Conservation (phyloP, 768 basidiomycete genomes). For the Leccinum disarticulatum region DNA sequence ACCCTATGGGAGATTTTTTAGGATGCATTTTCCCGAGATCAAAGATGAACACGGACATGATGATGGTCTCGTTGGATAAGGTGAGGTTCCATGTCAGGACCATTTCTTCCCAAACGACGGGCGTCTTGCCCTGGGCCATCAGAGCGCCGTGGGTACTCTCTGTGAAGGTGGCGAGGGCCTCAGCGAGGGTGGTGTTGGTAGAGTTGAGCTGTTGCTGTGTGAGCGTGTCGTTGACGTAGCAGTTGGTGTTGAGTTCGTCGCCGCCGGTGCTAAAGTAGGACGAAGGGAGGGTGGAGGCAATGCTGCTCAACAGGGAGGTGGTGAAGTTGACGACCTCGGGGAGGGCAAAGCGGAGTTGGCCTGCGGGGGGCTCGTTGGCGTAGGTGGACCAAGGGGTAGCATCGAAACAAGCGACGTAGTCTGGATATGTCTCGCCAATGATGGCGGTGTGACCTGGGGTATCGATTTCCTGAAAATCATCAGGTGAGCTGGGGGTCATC, state of each 20-base stretch:
- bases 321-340: slow-evolving; percentile 61
- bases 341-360: slow-evolving; percentile 75
- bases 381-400: slow-evolving; percentile 58
- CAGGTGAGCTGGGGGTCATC: neutral
- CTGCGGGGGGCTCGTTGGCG: slow-evolving; percentile 77
- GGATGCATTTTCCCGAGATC: neutral
- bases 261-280: slow-evolving; percentile 79
- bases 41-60: slow-evolving; percentile 31
- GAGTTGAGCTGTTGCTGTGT: slow-evolving; percentile 56
- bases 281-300: slow-evolving; percentile 53
- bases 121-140: slow-evolving; percentile 58
- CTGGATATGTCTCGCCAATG: slow-evolving; percentile 65
- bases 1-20: slow-evolving; percentile 27
- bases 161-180: slow-evolving; percentile 66
- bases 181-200: slow-evolving; percentile 53
- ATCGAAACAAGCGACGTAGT: slow-evolving; percentile 66
- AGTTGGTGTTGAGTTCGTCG: slow-evolving; percentile 71
- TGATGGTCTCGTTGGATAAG: slow-evolving; percentile 41
- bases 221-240: slow-evolving; percentile 60
- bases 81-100: slow-evolving; percentile 39
- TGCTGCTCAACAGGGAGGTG: slow-evolving; percentile 47
- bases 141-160: slow-evolving; percentile 58
- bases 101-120: slow-evolving; percentile 83
- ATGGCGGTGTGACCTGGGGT: slow-evolving; percentile 79
- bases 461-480: slow-evolving; percentile 64